A percentile compares a stretch with the other conserved stretches of the same genome.
Conservation (phyloP, 495 filamentous ascomycete genomes). For the Neohortaea acidophila region DNA sequence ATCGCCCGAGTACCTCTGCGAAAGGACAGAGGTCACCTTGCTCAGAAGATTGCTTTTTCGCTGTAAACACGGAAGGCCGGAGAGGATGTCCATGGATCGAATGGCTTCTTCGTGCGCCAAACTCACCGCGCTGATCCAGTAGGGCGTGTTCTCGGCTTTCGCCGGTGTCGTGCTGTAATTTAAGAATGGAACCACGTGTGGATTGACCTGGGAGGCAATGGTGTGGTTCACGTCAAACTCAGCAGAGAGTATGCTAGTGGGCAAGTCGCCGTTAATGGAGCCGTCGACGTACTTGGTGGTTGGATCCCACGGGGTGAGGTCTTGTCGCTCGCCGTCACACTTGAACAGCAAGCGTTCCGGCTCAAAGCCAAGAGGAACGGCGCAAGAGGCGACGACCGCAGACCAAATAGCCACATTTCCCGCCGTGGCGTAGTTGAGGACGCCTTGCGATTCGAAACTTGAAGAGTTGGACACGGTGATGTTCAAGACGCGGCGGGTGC, state of each 20-base stretch:
- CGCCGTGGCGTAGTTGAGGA: conserved; percentile 86
- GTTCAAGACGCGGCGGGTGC: conserved; percentile 76
- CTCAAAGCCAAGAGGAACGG: conserved; percentile 75
- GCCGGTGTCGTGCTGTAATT: neutral
- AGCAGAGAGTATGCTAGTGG: conserved; percentile 78
- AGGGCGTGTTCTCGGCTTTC: neutral
- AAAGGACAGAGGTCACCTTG: neutral
- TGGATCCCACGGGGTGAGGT: conserved; percentile 83
- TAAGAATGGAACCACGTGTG: conserved; percentile 42
- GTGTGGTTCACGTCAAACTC: conserved; percentile 99
- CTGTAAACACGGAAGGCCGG: neutral
- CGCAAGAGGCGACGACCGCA: conserved; percentile 88
- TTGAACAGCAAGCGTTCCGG: conserved; percentile 71
- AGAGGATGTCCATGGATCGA: neutral
- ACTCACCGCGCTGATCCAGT: neutral
- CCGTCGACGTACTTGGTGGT: conserved; percentile 73
- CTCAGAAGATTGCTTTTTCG: neutral
- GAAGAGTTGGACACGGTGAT: conserved; percentile 57
- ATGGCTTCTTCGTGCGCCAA: neutral
- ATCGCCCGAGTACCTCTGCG: conserved; percentile 1
- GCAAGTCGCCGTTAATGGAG: conserved; percentile 84
- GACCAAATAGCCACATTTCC: conserved; percentile 95
- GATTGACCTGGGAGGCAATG: conserved; percentile 92
- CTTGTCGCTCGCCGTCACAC: conserved; percentile 55
- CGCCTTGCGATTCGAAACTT: conserved; percentile 73